Evolutionary conservation across 208 protist genomes (phyloP).

Genomic region (Crithidia fasciculata): DNA sequence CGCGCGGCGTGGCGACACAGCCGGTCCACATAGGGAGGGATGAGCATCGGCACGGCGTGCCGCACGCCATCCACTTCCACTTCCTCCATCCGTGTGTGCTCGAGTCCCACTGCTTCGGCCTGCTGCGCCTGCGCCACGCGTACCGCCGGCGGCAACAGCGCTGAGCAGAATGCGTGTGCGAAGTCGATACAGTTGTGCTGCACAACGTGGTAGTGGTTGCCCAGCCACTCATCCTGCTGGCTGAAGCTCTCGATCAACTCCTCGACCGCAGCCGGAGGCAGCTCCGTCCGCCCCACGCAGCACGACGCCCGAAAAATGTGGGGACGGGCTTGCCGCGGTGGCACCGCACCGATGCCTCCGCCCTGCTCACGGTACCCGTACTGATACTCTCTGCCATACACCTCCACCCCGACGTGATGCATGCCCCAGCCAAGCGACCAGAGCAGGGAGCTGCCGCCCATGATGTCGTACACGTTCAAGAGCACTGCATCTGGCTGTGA

Average conservation of each 20-base stretch:
- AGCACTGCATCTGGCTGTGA: conserved; percentile 41
- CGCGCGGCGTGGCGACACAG: conserved; percentile 29
- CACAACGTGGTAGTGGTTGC: conserved; percentile 55
- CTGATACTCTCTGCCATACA: conserved; percentile 60
- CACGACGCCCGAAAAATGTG: conserved; percentile 70
- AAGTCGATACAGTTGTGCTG: conserved; percentile 79
- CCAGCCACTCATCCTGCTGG: conserved; percentile 38
- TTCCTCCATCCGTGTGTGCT: conserved; percentile 20
- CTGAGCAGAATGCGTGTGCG: conserved; percentile 37
- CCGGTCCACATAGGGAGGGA: conserved; percentile 50
- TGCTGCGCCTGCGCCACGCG: conserved; percentile 21
- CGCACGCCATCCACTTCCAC: conserved; percentile 21
- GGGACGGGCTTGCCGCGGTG: conserved; percentile 41
- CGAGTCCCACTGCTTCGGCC: conserved; percentile 4
- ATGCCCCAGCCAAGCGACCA: conserved; percentile 47
- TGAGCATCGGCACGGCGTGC: conserved; percentile 30
- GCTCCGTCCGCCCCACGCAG: conserved; percentile 48
- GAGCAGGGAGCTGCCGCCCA: conserved; percentile 39
- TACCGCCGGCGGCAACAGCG: conserved; percentile 47
- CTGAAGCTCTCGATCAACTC: conserved; percentile 31
- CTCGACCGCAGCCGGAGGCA: conserved; percentile 31
- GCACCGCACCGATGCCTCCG: conserved; percentile 42
- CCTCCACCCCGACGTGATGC: conserved; percentile 68
- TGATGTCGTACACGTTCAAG: conserved; percentile 73
- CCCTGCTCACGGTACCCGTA: conserved; percentile 47